Base-by-base conservation (phyloP, 1,284 basidiomycete species). In the Ceratobasidium sp. region DNA sequence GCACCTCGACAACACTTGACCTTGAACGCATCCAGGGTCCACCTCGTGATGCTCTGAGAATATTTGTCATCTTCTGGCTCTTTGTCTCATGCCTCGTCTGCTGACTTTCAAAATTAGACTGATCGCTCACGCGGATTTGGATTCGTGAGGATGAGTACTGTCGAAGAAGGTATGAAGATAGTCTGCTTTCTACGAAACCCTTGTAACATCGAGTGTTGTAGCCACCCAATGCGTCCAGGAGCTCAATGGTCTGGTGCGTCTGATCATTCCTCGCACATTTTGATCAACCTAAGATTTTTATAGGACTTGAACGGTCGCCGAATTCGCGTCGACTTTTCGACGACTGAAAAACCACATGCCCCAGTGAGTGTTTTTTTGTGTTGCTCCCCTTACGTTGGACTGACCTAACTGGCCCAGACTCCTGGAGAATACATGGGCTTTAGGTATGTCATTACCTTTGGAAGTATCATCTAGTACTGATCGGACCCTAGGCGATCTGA, bases 351-450 rank as follows among this genome's bases (percentile, higher is more conserved):
- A 70, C 92, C 97, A 30, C 97, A 99, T 82, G 90, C 93, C 16
- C 94, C 97, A 9, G 53, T 57, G 34, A 39, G 53, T 57, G 34
- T 39, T 39, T 39, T 32, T 2, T 32, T 21, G 10, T n/a, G n/a
- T 32, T 32, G 5, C 18, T 36, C 4, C 32, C 16, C 74, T 72
- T 61, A 16, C n/a, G 8, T 39, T 34, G 10, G 28, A 16, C 34
- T 57, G 18, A 39, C 21, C 32, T 6, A 23, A 34, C 5, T 39
- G 1, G 6, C 21, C 3, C 23, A 57, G 53, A 99, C 97, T 16
- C 97, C 97, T 3, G 97, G 97, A 75, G 93, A 98, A 83, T 99
- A 99, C 83, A 96, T 96, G 91, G 95, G 96, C 18, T 92, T 93
- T 77, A 90, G 92, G 53, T 57, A 34, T 10, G 53, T 57, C 36